phyloP scores from a whole-genome alignment of 345 rosid genomes.

The Syzygium aqueum region DNA sequence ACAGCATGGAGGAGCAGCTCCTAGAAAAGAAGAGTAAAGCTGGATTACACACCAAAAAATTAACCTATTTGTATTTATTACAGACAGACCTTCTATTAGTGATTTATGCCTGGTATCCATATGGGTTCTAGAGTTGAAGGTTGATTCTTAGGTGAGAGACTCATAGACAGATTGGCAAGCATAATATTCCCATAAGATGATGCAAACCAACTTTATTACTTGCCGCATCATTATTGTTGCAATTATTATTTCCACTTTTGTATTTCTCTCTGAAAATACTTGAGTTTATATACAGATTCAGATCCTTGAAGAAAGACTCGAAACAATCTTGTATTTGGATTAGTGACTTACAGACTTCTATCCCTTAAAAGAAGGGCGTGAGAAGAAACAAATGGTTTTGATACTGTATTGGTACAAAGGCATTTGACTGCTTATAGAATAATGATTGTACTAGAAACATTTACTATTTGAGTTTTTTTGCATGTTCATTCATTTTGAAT shows the following conservation, averaged over 20 bases:
- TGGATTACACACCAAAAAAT: neutral
- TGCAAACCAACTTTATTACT: neutral
- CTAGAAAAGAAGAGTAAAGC: neutral
- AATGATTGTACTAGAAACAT: neutral
- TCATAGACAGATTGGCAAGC: neutral
- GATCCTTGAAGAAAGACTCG: neutral
- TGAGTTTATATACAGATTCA: neutral
- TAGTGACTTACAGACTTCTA: neutral
- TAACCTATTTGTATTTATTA: neutral
- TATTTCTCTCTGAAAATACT: neutral
- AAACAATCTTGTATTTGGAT: neutral
- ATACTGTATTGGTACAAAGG: neutral
- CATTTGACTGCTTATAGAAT: neutral
- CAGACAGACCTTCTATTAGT: neutral
- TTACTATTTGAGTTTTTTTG: neutral
- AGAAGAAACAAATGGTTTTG: neutral
- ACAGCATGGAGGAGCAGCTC: neutral
- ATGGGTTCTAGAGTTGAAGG: neutral
- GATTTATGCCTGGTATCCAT: neutral
- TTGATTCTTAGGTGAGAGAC: neutral
- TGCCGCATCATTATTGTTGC: neutral
- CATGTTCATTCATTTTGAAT: neutral
- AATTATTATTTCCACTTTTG: neutral
- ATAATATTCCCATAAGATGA: neutral
- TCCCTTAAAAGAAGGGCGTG: neutral